Base-by-base conservation (phyloP, 1,139 yeast species). In the Blastobotrys indianensis region DNA sequence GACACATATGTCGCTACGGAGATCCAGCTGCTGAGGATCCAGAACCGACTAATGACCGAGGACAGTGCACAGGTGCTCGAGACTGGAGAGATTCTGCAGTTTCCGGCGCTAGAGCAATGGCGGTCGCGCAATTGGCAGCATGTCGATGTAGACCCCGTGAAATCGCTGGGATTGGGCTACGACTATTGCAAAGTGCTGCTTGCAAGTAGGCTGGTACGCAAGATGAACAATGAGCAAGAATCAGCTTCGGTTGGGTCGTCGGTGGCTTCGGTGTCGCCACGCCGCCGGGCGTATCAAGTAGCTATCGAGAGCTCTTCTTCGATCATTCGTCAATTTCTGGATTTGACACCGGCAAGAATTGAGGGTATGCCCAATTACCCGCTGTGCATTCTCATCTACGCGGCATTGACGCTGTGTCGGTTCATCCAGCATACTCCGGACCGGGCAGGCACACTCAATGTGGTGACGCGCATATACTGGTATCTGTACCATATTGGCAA, bases 401-500 rank as follows among this genome's bases (percentile, higher is more conserved):
- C 78, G 0, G 75, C 78, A 54, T 56, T 76, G 41, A 72, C 77
- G 0, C 59, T 77, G 17, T 73, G 75, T 54, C 76, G 75, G 43
- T 69, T 66, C 50, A 59, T 75, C 15, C 62, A 64, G 44, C 58
- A 62, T 45, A 68, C 70, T 61, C 39, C 41, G 20, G 50, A 51
- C 36, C 41, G 49, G 8, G 47, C 45, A 15, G 54, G 47, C 15
- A 47, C 53, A 1, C 52, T 76, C 34, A 72, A 66, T 47, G 56
- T 74, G 16, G 74, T 78, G 39, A 70, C 79, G 0, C 66, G 68
- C 47, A 70, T 74, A 6, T 77, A 76, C 53, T 77, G 80, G 80
- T 77, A 74, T 52, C 58, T 77, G 50, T 75, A 73, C 50, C 71
- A 75, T 29, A 70, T 74, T 48, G 80, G 80, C 2, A 78, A 75